Base-by-base conservation (phyloP, 2,329 filamentous ascomycete species). In the Colletotrichum lini region DNA sequence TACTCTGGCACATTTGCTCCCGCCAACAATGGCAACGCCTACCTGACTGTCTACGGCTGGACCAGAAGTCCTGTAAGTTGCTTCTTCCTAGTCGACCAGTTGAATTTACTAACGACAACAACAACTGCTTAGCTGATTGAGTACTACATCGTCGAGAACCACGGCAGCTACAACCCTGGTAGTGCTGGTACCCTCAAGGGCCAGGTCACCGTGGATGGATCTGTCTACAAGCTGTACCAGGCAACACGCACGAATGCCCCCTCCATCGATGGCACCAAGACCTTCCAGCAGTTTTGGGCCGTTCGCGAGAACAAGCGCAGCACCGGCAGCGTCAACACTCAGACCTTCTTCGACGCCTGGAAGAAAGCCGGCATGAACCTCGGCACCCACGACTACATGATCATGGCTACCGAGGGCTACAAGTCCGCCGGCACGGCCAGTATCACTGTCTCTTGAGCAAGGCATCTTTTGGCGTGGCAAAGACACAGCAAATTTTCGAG, bases 341-440 rank as follows among this genome's bases (percentile, higher is more conserved):
- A 77, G 26, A 85, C 83, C 73, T 87, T 89, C 77, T 89, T 89
- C 74, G 81, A 85, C 73, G 87, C 86, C 6, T 90, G 88, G 88
- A 77, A 77, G 26, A 80, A 81, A 42, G 75, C 77, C 18, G 87
- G 87, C 6, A 77, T 88, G 77, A 81, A 79, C 40, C 76, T 89
- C 13, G 88, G 87, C 4, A 80, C 83, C 74, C 66, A 68, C 13
- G 80, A 89, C 77, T 89, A 89, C 77, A 83, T 86, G 82, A 87
- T 89, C 72, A 79, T 88, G 26, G 87, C 87, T 15, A 86, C 85
- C 0, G 87, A 89, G 78, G 87, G 86, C 3, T 88, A 88, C 78
- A 79, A 82, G 72, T 87, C 86, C 79, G 83, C 80, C 69, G 87
- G 87, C 0, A 81, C 79, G 59, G 81, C 86, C 52, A 78, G 75